A percentile compares a stretch with the other conserved stretches of the same genome.
Evolutionary conservation across 805 yeast genomes (phyloP).

Genomic region (Ascoidea tarda): DNA sequence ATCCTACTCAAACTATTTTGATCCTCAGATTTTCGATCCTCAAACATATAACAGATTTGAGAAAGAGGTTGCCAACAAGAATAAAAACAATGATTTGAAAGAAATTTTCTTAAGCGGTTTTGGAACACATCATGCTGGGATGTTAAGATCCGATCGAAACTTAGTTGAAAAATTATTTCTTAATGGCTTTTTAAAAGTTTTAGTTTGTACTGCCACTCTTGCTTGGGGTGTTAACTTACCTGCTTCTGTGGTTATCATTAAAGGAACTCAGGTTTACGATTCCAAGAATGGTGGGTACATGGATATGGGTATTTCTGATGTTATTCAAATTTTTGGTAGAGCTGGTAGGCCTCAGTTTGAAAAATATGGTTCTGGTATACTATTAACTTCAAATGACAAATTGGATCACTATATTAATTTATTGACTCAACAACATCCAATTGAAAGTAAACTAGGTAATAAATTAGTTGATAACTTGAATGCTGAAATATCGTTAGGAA

Average conservation of each 20-base stretch:
- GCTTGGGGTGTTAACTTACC: constrained; percentile 99
- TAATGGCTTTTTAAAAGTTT: constrained; percentile 73
- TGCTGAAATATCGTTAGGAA: constrained; percentile 93
- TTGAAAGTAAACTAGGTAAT: constrained; percentile 69
- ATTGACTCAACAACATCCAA: constrained; percentile 89
- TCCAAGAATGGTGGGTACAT: constrained; percentile 89
- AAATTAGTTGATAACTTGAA: constrained; percentile 84
- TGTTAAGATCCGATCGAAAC: constrained; percentile 83
- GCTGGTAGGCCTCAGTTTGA: constrained; percentile 99
- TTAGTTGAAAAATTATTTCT: constrained; percentile 79
- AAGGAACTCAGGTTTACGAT: constrained; percentile 94
- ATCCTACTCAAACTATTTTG: constrained; percentile 40
- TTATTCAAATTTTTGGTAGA: constrained; percentile 95
- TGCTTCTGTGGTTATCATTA: constrained; percentile 92
- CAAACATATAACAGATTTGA: constrained; percentile 26
- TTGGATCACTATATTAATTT: constrained; percentile 82
- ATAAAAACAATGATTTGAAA: constrained; percentile 62
- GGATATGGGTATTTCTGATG: constrained; percentile 92
- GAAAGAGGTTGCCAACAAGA: constrained; percentile 52
- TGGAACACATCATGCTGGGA: constrained; percentile 96
- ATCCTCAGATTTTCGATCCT: constrained; percentile 24
- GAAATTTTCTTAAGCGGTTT: constrained; percentile 75
- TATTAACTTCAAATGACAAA: constrained; percentile 71
- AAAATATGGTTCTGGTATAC: constrained; percentile 79
- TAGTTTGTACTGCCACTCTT: constrained; percentile 92